These are phyloP conservation scores for Colletotrichum australisinense DNA, from an alignment of 2,329 filamentous ascomycete genomes.

Conservation along the genomic window DNA sequence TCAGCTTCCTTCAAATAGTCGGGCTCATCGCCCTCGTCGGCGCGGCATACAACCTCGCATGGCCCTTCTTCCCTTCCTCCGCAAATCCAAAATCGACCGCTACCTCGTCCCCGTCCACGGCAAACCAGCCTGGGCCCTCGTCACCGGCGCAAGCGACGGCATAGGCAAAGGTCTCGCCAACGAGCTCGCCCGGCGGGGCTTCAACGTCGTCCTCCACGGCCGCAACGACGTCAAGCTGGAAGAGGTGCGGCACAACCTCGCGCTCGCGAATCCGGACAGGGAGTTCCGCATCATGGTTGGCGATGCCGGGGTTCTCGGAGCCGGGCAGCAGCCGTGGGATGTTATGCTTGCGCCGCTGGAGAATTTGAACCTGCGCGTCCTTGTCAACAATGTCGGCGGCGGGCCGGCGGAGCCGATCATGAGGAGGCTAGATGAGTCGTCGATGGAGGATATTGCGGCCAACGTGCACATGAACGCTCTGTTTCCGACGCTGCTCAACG, in stretches of 20 bases:
- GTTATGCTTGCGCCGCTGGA: conserved; percentile 30
- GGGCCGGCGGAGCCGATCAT: conserved; percentile 5
- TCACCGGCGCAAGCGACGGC: conserved; percentile 66
- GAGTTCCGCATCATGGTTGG: conserved; percentile 54
- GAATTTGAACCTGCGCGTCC: conserved; percentile 37
- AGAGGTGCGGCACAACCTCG: conserved; percentile 51
- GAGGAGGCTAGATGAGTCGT: conserved; percentile 20
- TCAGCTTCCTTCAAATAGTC: background rate
- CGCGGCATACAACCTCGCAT: conserved; percentile 11
- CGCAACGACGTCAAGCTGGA: conserved; percentile 61
- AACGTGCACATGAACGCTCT: conserved; percentile 29
- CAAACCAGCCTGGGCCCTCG: conserved; percentile 54
- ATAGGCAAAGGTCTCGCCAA: conserved; percentile 63
- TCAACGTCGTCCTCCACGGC: conserved; percentile 70
- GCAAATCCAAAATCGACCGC: conserved; percentile 33
- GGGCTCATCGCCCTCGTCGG: conserved; percentile 15
- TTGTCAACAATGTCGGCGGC: conserved; percentile 39
- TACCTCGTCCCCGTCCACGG: conserved; percentile 39
- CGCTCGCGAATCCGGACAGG: conserved; percentile 49
- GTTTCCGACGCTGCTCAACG: conserved; percentile 28
- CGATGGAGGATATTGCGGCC: conserved; percentile 13
- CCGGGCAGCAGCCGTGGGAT: conserved; percentile 10
- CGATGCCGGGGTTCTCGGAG: conserved; percentile 49
- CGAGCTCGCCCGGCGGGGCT: conserved; percentile 62
- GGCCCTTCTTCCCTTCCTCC: conserved; percentile 24